Conservation (phyloP, 768 basidiomycete species). For the Terana coerulea region DNA sequence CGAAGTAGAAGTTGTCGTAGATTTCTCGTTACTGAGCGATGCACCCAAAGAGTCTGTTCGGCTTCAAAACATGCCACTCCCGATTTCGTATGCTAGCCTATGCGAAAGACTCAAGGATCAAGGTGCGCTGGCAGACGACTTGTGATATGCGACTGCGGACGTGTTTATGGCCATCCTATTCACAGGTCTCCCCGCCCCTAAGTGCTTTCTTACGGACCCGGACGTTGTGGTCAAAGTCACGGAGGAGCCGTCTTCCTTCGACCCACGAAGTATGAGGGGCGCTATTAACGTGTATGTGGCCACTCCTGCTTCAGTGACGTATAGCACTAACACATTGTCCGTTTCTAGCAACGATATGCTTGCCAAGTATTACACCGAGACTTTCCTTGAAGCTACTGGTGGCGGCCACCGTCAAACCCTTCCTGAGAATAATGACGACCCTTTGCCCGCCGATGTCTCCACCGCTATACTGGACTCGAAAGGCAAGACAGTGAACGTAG, state of each 20-base stretch:
- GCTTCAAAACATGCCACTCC: too few species aligned
- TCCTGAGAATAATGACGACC: neutral
- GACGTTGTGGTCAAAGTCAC: neutral
- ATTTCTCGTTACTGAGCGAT: too few species aligned
- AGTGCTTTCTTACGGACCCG: too few species aligned
- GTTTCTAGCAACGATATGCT: conserved; percentile 4
- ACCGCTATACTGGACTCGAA: neutral
- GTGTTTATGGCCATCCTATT: too few species aligned
- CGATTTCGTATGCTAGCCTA: too few species aligned
- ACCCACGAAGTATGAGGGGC: neutral
- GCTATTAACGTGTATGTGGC: conserved; percentile 3
- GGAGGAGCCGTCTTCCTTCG: neutral
- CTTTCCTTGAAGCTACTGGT: neutral
- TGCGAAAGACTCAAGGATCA: too few species aligned
- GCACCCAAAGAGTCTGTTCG: too few species aligned
- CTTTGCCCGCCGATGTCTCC: neutral
- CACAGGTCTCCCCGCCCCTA: too few species aligned
- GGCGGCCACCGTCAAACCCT: neutral
- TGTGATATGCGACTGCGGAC: too few species aligned
- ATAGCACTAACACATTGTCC: neutral
- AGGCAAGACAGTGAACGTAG: neutral
- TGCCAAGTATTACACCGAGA: neutral
- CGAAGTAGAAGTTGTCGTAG: too few species aligned
- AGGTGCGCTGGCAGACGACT: too few species aligned
- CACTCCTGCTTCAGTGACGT: neutral